These are phyloP conservation scores for Beauveria australis DNA, from an alignment of 2,329 filamentous ascomycete species.

Conservation along the genomic window DNA sequence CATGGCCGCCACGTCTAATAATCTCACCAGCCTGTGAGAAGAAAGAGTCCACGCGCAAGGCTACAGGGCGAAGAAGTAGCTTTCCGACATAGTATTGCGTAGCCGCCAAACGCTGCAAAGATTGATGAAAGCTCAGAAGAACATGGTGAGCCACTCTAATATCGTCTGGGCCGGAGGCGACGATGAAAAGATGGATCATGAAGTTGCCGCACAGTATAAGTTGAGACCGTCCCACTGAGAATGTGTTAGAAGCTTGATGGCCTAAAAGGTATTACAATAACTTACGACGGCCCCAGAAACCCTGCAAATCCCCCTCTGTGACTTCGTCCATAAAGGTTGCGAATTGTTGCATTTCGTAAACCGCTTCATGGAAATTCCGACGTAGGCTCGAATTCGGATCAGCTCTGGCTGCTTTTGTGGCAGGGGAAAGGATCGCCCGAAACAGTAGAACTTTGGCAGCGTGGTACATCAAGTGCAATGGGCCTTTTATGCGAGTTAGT, in stretches of 20 bases:
- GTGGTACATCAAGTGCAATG: slow-evolving; percentile 35
- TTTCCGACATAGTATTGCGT: slow-evolving; percentile 24
- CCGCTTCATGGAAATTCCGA: slow-evolving; percentile 26
- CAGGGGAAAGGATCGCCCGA: slow-evolving; percentile 37
- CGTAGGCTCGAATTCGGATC: slow-evolving; percentile 28
- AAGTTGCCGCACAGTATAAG: slow-evolving; percentile 40
- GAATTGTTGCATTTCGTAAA: slow-evolving; percentile 29
- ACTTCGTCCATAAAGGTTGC: slow-evolving; percentile 29
- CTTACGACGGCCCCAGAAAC: slow-evolving; percentile 38
- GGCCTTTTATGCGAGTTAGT: slow-evolving; percentile 17
- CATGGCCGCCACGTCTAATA: slow-evolving; percentile 17
- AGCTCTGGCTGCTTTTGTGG: slow-evolving; percentile 31
- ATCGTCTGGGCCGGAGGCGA: slow-evolving; percentile 28
- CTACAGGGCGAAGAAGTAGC: slow-evolving; percentile 27
- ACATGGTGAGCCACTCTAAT: slow-evolving; percentile 28
- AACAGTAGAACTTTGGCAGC: slow-evolving; percentile 33
- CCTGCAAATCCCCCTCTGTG: slow-evolving; percentile 26
- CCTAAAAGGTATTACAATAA: slow-evolving; percentile 11
- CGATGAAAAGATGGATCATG: slow-evolving; percentile 38
- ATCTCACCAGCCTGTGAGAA: slow-evolving; percentile 28
- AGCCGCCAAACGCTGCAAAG: slow-evolving; percentile 25
- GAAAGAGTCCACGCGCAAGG: slow-evolving; percentile 31
- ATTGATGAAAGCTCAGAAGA: slow-evolving; percentile 28
- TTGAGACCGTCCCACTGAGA: slow-evolving; percentile 28
- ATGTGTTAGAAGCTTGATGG: neutral